Percentiles rank a stretch among this genome's conserved stretches.
Evolutionary conservation across 2,329 filamentous ascomycete genomes (phyloP).

Genomic region (Neopestalotiopsis sp.): DNA sequence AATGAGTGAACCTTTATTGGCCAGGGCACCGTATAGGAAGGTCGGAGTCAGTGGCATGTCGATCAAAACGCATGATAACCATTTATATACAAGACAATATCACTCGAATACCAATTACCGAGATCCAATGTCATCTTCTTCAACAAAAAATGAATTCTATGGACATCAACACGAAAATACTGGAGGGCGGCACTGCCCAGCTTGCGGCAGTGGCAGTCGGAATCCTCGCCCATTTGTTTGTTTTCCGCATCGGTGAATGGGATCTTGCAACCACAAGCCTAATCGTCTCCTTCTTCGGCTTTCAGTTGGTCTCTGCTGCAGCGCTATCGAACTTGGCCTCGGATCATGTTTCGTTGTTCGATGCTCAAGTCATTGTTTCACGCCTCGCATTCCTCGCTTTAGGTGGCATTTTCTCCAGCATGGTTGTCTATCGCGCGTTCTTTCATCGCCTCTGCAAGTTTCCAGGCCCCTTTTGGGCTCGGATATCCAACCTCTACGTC

Average conservation of each 20-base stretch:
- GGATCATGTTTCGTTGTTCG: background rate
- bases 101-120: background rate
- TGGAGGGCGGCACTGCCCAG: background rate
- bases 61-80: background rate
- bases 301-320: background rate
- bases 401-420: slow-evolving; percentile 8
- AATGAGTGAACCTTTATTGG: background rate
- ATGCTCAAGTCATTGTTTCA: background rate
- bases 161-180: background rate
- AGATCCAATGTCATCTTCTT: background rate
- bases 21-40: background rate
- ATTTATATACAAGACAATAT: background rate
- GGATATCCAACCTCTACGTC: slow-evolving; percentile 14
- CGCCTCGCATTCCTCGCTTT: background rate
- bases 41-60: background rate
- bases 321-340: background rate
- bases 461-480: slow-evolving; percentile 18
- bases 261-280: slow-evolving; percentile 1
- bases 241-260: slow-evolving; percentile 20
- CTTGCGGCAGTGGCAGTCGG: slow-evolving; percentile 3
- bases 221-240: background rate
- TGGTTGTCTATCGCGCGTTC: slow-evolving; percentile 18
- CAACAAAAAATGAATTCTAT: background rate
- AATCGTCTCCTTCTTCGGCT: background rate
- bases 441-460: slow-evolving; percentile 17